phyloP scores from a whole-genome alignment of 2,329 filamentous ascomycete genomes.

The Escovopsis sp. region DNA sequence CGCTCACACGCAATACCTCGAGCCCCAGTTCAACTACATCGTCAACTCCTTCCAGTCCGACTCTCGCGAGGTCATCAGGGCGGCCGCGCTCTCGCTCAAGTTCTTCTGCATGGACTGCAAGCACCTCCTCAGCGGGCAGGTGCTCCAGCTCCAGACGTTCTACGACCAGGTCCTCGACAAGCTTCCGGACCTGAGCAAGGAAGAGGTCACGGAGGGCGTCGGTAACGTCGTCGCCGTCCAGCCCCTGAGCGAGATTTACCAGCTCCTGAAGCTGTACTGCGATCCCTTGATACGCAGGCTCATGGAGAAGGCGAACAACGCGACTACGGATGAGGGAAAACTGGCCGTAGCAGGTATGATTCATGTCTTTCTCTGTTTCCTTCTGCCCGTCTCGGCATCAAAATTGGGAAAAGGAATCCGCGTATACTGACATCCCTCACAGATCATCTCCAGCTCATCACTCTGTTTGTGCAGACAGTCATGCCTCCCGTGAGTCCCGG shows the following conservation, averaged over 20 bases:
- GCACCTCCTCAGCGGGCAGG: constrained; percentile 68
- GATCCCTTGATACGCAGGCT: constrained; percentile 77
- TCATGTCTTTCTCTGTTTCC: not conserved
- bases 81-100: constrained; percentile 85
- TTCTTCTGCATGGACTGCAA: constrained; percentile 96
- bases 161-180: constrained; percentile 83
- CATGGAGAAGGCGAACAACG: constrained; percentile 75
- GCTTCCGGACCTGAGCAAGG: constrained; percentile 73
- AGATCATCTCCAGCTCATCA: constrained; percentile 87
- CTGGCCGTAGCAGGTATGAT: constrained; percentile 64
- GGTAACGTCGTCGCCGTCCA: constrained; percentile 83
- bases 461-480: constrained; percentile 68
- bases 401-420: too few relatives aligned
- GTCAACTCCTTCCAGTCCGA: constrained; percentile 81
- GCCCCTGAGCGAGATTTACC: constrained; percentile 64
- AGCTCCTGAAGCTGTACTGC: constrained; percentile 79
- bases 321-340: constrained; percentile 69
- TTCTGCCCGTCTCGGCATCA: too few relatives aligned
- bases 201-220: constrained; percentile 92
- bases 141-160: constrained; percentile 77
- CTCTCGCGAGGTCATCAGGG: constrained; percentile 81
- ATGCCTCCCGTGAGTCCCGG: constrained; percentile 59
- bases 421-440: constrained; percentile 9
- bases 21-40: constrained; percentile 90
- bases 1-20: constrained; percentile 79